Evolutionary conservation across 768 basidiomycete genomes (phyloP).

Genomic region (Boletus rubropictus): DNA sequence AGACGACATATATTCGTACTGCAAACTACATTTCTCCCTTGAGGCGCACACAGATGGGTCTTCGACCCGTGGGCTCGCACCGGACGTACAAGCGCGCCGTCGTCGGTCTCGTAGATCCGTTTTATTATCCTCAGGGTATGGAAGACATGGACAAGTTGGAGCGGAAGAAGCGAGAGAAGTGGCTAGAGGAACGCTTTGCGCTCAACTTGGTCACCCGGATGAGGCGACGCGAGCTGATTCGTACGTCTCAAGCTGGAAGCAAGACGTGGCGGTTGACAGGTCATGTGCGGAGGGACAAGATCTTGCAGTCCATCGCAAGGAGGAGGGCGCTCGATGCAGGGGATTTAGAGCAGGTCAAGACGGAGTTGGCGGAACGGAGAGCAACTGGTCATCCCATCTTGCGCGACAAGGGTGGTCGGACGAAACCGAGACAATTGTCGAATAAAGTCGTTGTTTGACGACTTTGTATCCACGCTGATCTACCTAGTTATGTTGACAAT

Average conservation of each 20-base stretch:
- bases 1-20: constrained; percentile 93
- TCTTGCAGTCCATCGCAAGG: constrained; percentile 45
- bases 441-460: constrained; percentile 10
- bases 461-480: background rate
- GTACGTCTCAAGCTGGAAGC: constrained; percentile 33
- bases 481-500: constrained; percentile 3
- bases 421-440: background rate
- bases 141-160: constrained; percentile 70
- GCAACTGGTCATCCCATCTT: constrained; percentile 21
- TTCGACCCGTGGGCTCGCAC: constrained; percentile 31
- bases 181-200: constrained; percentile 58
- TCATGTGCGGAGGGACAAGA: constrained; percentile 42
- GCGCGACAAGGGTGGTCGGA: constrained; percentile 14
- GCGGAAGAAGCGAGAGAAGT: constrained; percentile 49
- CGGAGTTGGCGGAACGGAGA: constrained; percentile 25
- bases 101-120: constrained; percentile 86
- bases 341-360: constrained; percentile 35
- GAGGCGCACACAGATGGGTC: constrained; percentile 25
- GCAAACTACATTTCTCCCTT: constrained; percentile 75
- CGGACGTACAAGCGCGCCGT: constrained; percentile 86
- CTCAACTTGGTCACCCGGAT: constrained; percentile 33
- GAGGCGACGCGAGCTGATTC: constrained; percentile 31
- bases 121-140: constrained; percentile 81
- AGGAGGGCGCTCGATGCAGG: constrained; percentile 40
- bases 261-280: constrained; percentile 38